Evolutionary conservation across 148 eudicot genomes (phyloP).

Genomic region (Rhododendron mucronatum): DNA sequence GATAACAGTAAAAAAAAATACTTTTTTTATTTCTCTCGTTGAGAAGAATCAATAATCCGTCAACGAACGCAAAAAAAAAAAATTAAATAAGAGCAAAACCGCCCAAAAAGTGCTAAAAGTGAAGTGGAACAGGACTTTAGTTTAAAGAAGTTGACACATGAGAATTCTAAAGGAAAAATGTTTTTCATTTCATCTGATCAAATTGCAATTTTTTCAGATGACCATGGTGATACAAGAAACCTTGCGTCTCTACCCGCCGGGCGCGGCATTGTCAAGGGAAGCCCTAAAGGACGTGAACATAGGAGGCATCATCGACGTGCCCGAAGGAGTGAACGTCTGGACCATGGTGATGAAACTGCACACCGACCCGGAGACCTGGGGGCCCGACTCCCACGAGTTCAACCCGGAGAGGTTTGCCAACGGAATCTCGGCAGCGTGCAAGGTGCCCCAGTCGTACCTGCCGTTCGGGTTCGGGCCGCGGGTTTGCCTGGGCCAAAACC

Average conservation of each 20-base stretch:
- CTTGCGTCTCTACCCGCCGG: conserved; percentile 8
- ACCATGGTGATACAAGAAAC: conserved; percentile 21
- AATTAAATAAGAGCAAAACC: too few relatives aligned
- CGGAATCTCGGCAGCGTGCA: conserved; percentile 12
- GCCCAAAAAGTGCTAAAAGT: too few relatives aligned
- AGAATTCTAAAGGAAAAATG: neutral
- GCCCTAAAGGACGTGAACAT: conserved; percentile 13
- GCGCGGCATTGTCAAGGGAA: neutral
- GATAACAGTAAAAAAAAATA: too few relatives aligned
- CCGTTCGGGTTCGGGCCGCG: conserved; percentile 19
- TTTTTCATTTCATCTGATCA: neutral
- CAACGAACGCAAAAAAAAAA: too few relatives aligned
- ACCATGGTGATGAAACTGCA: neutral
- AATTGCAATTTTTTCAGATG: neutral
- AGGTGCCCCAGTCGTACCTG: conserved; percentile 10
- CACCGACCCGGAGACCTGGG: conserved; percentile 13
- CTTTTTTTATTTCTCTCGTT: too few relatives aligned
- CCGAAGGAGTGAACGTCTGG: conserved; percentile 15
- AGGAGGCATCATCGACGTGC: conserved; percentile 11
- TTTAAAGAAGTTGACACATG: neutral
- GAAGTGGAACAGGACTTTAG: too few relatives aligned
- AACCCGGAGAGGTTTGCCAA: conserved; percentile 17
- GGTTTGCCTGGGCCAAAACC: conserved; percentile 12
- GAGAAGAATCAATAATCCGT: too few relatives aligned
- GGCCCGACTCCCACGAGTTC: conserved; percentile 8